Conservation (phyloP, 768 basidiomycete species). For the Gloeostereum incarnatum region DNA sequence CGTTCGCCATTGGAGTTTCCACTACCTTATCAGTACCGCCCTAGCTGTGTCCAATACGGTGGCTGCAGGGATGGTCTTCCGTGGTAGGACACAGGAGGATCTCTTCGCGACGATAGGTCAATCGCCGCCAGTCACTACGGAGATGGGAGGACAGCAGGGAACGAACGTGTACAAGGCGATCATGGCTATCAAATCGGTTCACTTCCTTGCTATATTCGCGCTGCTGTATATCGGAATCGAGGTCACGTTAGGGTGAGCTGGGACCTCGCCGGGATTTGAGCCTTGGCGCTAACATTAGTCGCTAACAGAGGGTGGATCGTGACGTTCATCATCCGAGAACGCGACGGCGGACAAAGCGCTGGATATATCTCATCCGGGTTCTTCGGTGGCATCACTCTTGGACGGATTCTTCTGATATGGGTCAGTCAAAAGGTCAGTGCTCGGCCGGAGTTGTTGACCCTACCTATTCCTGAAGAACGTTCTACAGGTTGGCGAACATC, state of each 20-base stretch:
- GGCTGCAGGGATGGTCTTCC: slow-evolving; percentile 34
- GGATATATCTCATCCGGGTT: slow-evolving; percentile 30
- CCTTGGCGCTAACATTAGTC: neutral
- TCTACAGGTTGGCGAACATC: slow-evolving; percentile 22
- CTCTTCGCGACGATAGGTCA: slow-evolving; percentile 17
- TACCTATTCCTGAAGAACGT: neutral
- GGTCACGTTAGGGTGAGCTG: slow-evolving; percentile 32
- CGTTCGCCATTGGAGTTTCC: slow-evolving; percentile 25
- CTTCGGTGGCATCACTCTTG: slow-evolving; percentile 28
- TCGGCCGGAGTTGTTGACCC: neutral
- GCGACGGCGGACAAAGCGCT: slow-evolving; percentile 24
- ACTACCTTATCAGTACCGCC: slow-evolving; percentile 29
- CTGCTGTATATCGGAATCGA: slow-evolving; percentile 35
- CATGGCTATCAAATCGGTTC: slow-evolving; percentile 21
- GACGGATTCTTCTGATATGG: slow-evolving; percentile 41
- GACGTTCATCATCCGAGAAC: slow-evolving; percentile 28
- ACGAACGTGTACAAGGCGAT: slow-evolving; percentile 23
- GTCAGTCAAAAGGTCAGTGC: slow-evolving; percentile 32
- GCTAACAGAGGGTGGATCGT: slow-evolving; percentile 29
- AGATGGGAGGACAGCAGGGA: slow-evolving; percentile 13
- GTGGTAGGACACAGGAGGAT: slow-evolving; percentile 36
- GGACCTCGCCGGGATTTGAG: neutral
- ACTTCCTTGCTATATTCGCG: slow-evolving; percentile 26
- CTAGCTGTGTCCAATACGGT: slow-evolving; percentile 34
- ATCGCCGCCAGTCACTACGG: slow-evolving; percentile 19